A percentile compares a stretch with the other conserved stretches of the same genome.
These are phyloP conservation scores for Rosa rugosa DNA, from an alignment of 306 rosid genomes.

Conservation along the genomic window DNA sequence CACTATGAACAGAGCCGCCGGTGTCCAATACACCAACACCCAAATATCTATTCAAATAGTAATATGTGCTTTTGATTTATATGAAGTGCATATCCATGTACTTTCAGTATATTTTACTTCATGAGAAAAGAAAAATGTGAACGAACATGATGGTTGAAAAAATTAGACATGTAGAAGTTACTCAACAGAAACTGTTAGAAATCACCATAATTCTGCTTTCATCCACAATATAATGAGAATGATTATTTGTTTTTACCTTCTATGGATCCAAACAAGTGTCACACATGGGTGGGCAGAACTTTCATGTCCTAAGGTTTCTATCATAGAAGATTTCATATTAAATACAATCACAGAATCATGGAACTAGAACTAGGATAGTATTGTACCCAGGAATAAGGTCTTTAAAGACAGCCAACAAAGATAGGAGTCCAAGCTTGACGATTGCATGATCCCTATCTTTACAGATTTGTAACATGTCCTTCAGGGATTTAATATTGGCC, in stretches of 20 bases:
- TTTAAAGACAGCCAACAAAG: slow-evolving; percentile 86
- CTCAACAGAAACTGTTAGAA: background rate
- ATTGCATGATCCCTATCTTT: slow-evolving; percentile 63
- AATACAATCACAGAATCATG: slow-evolving; percentile 11
- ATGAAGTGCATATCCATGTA: background rate
- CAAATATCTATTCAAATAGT: background rate
- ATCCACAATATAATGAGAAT: background rate
- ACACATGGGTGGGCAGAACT: background rate
- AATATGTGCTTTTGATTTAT: slow-evolving; percentile 1
- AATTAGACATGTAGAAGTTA: background rate
- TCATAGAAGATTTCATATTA: background rate
- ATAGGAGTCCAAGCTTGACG: slow-evolving; percentile 84
- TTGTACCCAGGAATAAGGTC: slow-evolving; percentile 90
- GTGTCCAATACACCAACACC: background rate
- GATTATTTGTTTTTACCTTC: background rate
- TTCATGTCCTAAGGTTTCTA: background rate
- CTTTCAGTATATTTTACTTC: background rate
- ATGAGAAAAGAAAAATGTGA: background rate
- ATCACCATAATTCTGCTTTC: background rate
- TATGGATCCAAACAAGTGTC: slow-evolving; percentile 5
- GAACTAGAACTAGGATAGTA: slow-evolving; percentile 18
- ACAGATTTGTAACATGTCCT: slow-evolving; percentile 72
- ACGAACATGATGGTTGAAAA: background rate
- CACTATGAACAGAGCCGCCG: background rate
- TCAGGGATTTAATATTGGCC: slow-evolving; percentile 75